phyloP scores from a whole-genome alignment of 768 basidiomycete genomes.

The Harrya chromipes region DNA sequence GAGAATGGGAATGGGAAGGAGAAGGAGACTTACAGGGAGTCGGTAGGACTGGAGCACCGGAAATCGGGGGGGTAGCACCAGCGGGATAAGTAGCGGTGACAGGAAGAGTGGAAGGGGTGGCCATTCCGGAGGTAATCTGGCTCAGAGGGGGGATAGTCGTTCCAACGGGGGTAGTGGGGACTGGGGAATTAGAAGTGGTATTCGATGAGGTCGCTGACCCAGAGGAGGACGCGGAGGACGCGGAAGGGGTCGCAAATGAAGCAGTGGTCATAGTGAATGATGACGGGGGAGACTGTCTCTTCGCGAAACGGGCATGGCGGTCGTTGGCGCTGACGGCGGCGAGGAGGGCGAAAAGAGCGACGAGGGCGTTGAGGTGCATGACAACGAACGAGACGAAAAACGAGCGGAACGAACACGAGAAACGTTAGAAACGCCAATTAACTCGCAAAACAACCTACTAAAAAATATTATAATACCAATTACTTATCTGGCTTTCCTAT shows the following conservation, averaged over 20 bases:
- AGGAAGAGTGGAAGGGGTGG: conserved; percentile 46
- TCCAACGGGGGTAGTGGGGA: conserved; percentile 31
- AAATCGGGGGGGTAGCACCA: conserved; percentile 59
- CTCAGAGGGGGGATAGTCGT: conserved; percentile 56
- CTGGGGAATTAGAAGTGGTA: conserved; percentile 18
- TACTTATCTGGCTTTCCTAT: too few relatives aligned
- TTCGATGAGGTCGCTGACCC: background rate
- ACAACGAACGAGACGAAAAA: conserved; percentile 6
- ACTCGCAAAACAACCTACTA: too few relatives aligned
- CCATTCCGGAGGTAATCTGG: conserved; percentile 62
- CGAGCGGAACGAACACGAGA: background rate
- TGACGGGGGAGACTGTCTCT: conserved; percentile 34
- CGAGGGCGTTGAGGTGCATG: conserved; percentile 46
- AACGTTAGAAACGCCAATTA: too few relatives aligned
- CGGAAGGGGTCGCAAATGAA: background rate
- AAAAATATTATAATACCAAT: too few relatives aligned
- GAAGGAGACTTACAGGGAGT: conserved; percentile 45
- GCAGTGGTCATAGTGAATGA: conserved; percentile 4
- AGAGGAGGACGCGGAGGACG: conserved; percentile 1
- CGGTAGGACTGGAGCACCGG: conserved; percentile 67
- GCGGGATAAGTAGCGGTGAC: conserved; percentile 52
- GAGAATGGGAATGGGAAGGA: background rate
- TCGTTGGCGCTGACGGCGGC: conserved; percentile 36
- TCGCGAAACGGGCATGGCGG: conserved; percentile 37
- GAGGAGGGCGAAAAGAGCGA: conserved; percentile 45